Evolutionary conservation across 2,329 filamentous ascomycete genomes (phyloP), one percentile per base, ranked within the genome.

Genomic region (Xylaria sp.): DNA sequence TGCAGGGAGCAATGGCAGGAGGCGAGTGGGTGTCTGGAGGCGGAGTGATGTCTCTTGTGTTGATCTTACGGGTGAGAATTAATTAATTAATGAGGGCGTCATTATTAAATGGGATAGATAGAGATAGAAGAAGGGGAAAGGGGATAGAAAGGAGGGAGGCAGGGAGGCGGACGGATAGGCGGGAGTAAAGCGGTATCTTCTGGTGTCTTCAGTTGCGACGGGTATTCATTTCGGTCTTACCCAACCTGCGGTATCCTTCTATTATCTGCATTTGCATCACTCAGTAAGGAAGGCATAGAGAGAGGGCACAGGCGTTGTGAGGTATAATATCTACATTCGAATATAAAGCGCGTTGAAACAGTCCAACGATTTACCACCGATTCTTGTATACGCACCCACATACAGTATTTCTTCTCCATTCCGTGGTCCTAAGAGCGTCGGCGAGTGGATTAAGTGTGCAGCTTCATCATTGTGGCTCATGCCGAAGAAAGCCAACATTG

Each of bases 31-130:
- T 20, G 74, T 73, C 1, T 79, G 77, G 76, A 71, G 77, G 34
- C 70, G 70, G 48, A 79, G 78, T 64, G 77, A 79, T 57, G 61
- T 80, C 28, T 74, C 72, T 48, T 73, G 74, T 44, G 73, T 80
- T 18, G 78, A 80, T 65, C 67, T 80, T 54, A 78, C 78, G 48
- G 74, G 73, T 2, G 76, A 76, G 41, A 74, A 77, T 39, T 78
- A 68, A 32, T 18, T 15, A 58, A 15, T 37, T 37, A 6, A 25
- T 25, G 23, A 25, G 3, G 54, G 25, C 8, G 20, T 41, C 7
- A 10, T 13, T 18, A 1, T 15, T 15, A 44, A 44, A 44, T 15
- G n/a, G n/a, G n/a, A 25, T 3, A 3, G 23, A 25, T 25, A 25
- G 23, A 6, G 39, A 44, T 44, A 18, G 41, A 44, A 25, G 23